These are phyloP conservation scores for Termitomyces sp. DNA, from an alignment of 768 basidiomycete species.

Conservation along the genomic window DNA sequence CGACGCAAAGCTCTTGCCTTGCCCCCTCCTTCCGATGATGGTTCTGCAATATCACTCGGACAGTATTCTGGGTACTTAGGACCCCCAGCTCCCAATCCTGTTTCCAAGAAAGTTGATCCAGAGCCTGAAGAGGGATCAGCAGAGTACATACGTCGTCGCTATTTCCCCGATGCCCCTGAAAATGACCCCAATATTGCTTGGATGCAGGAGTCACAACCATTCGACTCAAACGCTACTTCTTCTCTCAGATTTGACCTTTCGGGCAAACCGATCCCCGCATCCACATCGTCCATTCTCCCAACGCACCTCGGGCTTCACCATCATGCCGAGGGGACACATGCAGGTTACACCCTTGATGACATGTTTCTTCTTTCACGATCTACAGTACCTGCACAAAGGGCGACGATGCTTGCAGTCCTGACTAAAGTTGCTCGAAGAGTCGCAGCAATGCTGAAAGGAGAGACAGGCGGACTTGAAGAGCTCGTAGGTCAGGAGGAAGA, in stretches of 20 bases:
- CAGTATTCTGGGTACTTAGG: conserved; percentile 25
- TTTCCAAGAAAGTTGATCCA: neutral
- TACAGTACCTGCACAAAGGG: conserved; percentile 78
- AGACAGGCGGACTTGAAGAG: conserved; percentile 30
- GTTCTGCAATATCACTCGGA: conserved; percentile 36
- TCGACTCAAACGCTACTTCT: conserved; percentile 26
- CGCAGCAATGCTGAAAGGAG: conserved; percentile 25
- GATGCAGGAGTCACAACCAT: conserved; percentile 44
- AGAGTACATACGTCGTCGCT: conserved; percentile 78
- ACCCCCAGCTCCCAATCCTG: neutral
- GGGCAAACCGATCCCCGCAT: conserved; percentile 59
- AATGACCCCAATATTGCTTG: conserved; percentile 77
- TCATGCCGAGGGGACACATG: conserved; percentile 72
- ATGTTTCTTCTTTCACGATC: conserved; percentile 76
- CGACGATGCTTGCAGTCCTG: conserved; percentile 74
- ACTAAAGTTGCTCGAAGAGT: conserved; percentile 45
- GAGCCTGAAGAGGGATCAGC: conserved; percentile 67
- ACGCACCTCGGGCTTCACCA: conserved; percentile 89
- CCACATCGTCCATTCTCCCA: conserved; percentile 55
- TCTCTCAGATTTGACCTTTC: conserved; percentile 78
- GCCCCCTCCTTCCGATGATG: conserved; percentile 40
- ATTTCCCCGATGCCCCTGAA: conserved; percentile 67
- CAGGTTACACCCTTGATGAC: conserved; percentile 88
- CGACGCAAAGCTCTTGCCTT: conserved; percentile 55
- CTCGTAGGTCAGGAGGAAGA: conserved; percentile 35